Base-by-base conservation (phyloP, 768 basidiomycete species). In the Imleria badia region DNA sequence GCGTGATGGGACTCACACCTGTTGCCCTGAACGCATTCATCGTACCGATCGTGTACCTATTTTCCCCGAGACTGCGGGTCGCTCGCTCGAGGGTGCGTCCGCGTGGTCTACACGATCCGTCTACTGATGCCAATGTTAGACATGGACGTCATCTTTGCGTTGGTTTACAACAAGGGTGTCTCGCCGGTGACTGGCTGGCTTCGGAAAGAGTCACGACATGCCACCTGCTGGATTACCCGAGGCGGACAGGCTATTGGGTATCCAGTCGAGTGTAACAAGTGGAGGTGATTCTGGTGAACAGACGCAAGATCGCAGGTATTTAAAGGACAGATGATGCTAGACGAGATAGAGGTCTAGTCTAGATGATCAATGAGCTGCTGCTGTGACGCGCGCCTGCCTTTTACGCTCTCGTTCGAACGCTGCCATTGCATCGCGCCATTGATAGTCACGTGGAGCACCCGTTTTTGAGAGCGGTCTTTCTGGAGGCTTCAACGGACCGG, bases 51-150 rank as follows among this genome's bases (percentile, higher is more conserved):
- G 80, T 84, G 4, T 85, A 84, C 62, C 62, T 82, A 45, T 84
- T 81, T 83, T 84, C 70, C 83, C 75, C 56, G 83, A 84, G 70
- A 85, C 83, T 4, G 78, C 82, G 15, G 80, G 81, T 23, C 78
- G 81, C 40, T 83, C 81, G 1, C 66, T 84, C 15, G 82, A 84
- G 71, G 82, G 76, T 74, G 50, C n/a, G 63, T 64, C 12, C 23
- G 10, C 23, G 5, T 35, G 6, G 3, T 45, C 9, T 17, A 13
- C 6, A 15, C 3, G 15, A 12, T 1, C 29, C 9, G 10, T 11
- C 3, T 42, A n/a, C 23, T 60, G 30, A 63, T 20, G 4, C 4
- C 7, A 19, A 43, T 41, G 50, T 22, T 23, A 73, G 72, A 80
- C 44, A 78, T 76, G 76, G 78, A 80, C 52, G 73, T 77, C 19